Percentiles rank a stretch among this genome's conserved stretches.
Conservation (phyloP, 2,329 filamentous ascomycete genomes). For the Neofusicoccum umdonicola region DNA sequence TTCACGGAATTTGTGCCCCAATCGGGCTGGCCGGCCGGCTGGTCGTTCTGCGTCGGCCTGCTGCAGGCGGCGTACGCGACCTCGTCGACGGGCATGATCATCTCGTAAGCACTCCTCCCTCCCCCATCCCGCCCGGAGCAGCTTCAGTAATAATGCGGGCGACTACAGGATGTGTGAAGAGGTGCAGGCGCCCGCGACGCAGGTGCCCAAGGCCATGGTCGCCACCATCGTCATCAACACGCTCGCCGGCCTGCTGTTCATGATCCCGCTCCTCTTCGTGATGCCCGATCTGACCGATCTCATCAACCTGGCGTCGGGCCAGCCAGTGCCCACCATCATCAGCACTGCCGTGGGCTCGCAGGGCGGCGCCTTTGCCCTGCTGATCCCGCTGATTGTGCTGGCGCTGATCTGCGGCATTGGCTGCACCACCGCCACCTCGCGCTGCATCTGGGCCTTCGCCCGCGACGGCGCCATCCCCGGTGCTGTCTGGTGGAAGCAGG, state of each 20-base stretch:
- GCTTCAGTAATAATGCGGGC: background rate
- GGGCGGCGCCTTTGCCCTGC: constrained; percentile 61
- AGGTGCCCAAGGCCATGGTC: constrained; percentile 73
- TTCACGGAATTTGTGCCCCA: constrained; percentile 67
- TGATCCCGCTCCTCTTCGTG: constrained; percentile 68
- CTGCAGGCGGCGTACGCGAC: constrained; percentile 72
- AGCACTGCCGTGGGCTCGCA: constrained; percentile 60
- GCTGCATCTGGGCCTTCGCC: constrained; percentile 68
- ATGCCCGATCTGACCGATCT: constrained; percentile 56
- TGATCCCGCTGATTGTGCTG: constrained; percentile 64
- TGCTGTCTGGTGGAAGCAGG: constrained; percentile 57
- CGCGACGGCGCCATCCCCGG: constrained; percentile 69
- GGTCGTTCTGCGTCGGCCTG: constrained; percentile 72
- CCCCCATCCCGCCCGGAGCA: too few relatives aligned
- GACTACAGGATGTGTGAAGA: constrained; percentile 67
- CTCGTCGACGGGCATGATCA: constrained; percentile 76
- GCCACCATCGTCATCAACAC: constrained; percentile 65
- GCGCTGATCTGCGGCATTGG: constrained; percentile 66
- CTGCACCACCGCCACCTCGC: constrained; percentile 67
- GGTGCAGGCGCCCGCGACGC: constrained; percentile 62
- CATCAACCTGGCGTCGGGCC: constrained; percentile 30
- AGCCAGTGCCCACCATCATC: constrained; percentile 65
- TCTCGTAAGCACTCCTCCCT: constrained; percentile 57
- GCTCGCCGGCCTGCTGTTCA: constrained; percentile 63
- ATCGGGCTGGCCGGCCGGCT: constrained; percentile 68